These are phyloP conservation scores for Uronychia binucleata DNA, from an alignment of 73 alveolate species.

Conservation along the genomic window DNA sequence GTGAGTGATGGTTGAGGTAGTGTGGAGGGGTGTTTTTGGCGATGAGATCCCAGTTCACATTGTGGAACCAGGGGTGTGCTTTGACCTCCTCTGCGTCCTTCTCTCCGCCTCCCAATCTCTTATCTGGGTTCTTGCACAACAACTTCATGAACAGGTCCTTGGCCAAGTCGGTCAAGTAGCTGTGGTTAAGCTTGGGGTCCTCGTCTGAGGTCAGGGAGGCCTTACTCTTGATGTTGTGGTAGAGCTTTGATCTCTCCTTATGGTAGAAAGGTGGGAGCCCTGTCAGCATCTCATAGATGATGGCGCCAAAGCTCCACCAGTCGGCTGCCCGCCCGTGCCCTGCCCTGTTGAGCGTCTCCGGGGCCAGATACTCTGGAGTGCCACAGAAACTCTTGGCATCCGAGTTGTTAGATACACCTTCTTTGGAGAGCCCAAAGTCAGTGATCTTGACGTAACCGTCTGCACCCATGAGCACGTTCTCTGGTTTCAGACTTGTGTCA, in stretches of 20 bases:
- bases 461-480: conserved; percentile 63
- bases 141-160: conserved; percentile 71
- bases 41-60: conserved; percentile 82
- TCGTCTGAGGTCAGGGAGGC: too few relatives aligned
- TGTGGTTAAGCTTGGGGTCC: too few relatives aligned
- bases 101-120: conserved; percentile 78
- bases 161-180: conserved; percentile 40
- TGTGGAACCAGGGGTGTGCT: conserved; percentile 81
- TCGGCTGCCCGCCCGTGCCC: conserved; percentile 66
- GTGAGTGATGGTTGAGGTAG: too few relatives aligned
- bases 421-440: conserved; percentile 66
- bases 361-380: conserved; percentile 93
- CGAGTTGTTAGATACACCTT: conserved; percentile 36
- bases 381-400: conserved; percentile 75
- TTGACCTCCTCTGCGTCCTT: conserved; percentile 77
- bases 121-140: conserved; percentile 75
- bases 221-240: conserved; percentile 57
- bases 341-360: conserved; percentile 82
- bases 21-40: too few relatives aligned
- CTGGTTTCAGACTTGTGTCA: conserved; percentile 66
- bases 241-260: conserved; percentile 49
- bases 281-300: conserved; percentile 80
- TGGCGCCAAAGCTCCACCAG: conserved; percentile 77
- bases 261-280: conserved; percentile 87
- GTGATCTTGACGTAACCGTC: conserved; percentile 72